Evolutionary conservation across 2,329 filamentous ascomycete species (phyloP).

Genomic region (Escovopsis sp.): DNA sequence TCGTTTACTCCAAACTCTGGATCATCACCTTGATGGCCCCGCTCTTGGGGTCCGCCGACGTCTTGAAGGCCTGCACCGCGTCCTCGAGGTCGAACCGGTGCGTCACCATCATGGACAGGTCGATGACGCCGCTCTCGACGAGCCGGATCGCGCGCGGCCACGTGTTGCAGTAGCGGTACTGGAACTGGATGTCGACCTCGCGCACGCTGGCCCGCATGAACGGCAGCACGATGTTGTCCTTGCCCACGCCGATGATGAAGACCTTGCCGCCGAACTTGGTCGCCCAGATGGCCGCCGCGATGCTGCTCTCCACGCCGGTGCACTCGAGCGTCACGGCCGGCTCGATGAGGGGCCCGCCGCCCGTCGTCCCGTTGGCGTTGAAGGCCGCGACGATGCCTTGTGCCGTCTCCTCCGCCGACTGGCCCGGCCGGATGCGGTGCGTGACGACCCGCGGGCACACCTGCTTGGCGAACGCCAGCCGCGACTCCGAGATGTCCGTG

Average conservation of each 20-base stretch:
- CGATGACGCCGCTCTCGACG: constrained; percentile 68
- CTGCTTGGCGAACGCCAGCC: constrained; percentile 71
- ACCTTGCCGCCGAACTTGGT: constrained; percentile 94
- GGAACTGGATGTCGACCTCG: constrained; percentile 90
- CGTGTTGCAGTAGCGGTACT: constrained; percentile 92
- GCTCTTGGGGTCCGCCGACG: constrained; percentile 72
- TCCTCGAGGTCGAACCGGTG: constrained; percentile 79
- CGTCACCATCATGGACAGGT: constrained; percentile 70
- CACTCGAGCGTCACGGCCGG: constrained; percentile 77
- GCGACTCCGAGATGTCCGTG: constrained; percentile 82
- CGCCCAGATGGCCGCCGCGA: constrained; percentile 73
- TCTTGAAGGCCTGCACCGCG: constrained; percentile 78
- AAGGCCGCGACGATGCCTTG: constrained; percentile 51
- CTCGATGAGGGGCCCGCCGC: constrained; percentile 36
- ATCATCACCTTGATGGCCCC: constrained; percentile 98
- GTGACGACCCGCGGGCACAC: constrained; percentile 67
- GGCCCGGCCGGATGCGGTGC: constrained; percentile 52
- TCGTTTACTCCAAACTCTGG: constrained; percentile 44
- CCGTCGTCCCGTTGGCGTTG: constrained; percentile 1
- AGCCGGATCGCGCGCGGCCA: constrained; percentile 89
- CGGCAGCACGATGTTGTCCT: constrained; percentile 86
- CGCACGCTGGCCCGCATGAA: constrained; percentile 87
- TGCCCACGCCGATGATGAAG: constrained; percentile 90
- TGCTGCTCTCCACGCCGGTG: constrained; percentile 84
- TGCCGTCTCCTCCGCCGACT: constrained; percentile 55